phyloP scores from a whole-genome alignment of 441 rosid species.

The Erysimum cheiri region DNA sequence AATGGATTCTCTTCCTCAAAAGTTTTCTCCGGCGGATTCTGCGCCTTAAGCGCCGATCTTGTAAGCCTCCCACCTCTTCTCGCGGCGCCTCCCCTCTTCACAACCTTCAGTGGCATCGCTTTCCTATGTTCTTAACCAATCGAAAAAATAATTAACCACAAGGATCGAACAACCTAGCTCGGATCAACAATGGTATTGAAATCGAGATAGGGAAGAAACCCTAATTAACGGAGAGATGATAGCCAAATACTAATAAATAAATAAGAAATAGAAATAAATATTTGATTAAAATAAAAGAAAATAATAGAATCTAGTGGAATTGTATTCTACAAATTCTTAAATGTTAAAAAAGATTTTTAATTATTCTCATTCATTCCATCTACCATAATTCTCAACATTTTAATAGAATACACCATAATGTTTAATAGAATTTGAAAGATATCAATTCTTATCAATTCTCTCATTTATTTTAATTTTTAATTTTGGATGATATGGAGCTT shows the following conservation, averaged over 20 bases:
- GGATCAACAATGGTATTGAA: constrained; percentile 30
- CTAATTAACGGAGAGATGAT: constrained; percentile 33
- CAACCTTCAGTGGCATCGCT: constrained; percentile 75
- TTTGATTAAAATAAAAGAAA: neutral
- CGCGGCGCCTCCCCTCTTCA: constrained; percentile 74
- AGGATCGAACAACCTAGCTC: constrained; percentile 30
- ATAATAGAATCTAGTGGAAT: no score
- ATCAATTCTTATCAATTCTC: no score
- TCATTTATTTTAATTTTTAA: no score
- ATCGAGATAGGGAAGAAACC: constrained; percentile 34
- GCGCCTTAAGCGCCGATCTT: constrained; percentile 56
- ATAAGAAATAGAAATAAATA: neutral
- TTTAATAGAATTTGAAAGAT: no score
- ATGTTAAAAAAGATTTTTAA: no score
- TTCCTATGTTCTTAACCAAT: neutral
- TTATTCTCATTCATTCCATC: no score
- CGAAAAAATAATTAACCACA: constrained; percentile 11
- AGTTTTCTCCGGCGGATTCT: constrained; percentile 45
- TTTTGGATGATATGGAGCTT: no score
- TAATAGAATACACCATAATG: no score
- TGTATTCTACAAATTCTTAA: no score
- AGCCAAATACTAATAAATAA: no score
- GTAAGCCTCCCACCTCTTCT: constrained; percentile 57
- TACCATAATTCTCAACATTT: no score
- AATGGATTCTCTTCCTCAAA: constrained; percentile 42